Evolutionary conservation across 768 basidiomycete species (phyloP).

Genomic region (Suillus lakei): DNA sequence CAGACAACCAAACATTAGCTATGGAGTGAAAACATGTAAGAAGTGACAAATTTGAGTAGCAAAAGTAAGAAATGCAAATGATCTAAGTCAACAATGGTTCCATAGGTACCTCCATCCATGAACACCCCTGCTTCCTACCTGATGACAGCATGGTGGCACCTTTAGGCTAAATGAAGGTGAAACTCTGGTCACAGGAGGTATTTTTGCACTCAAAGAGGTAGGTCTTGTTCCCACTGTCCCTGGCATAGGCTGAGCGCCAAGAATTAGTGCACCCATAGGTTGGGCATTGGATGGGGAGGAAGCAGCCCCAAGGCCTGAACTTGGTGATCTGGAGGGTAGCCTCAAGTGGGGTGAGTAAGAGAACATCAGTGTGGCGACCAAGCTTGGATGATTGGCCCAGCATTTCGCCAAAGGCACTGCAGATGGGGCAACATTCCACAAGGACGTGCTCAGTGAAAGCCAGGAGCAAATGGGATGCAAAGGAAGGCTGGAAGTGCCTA

Average conservation of each 20-base stretch:
- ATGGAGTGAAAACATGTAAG: no score
- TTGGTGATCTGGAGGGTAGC: not conserved
- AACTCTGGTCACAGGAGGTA: not conserved
- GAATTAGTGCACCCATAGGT: not conserved
- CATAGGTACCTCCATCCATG: not conserved
- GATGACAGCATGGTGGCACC: not conserved
- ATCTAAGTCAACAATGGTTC: not conserved
- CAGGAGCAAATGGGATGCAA: not conserved
- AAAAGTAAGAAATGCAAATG: not conserved
- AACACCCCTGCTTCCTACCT: not conserved
- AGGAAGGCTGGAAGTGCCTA: not conserved
- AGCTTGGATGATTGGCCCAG: not conserved
- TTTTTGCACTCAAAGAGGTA: not conserved
- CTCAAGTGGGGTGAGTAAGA: not conserved
- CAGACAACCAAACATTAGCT: not conserved
- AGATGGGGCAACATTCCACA: not conserved
- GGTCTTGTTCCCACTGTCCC: not conserved
- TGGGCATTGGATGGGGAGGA: constrained; percentile 10
- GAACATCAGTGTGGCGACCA: not conserved
- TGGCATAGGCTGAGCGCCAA: not conserved
- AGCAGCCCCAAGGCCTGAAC: not conserved
- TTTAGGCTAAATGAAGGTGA: not conserved
- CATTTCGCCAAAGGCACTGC: not conserved
- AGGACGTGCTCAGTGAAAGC: not conserved
- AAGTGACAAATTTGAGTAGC: not conserved